Evolutionary conservation across 805 yeast species (phyloP), one percentile per base, ranked within the genome.

Genomic region (Yarrowia divulgata): DNA sequence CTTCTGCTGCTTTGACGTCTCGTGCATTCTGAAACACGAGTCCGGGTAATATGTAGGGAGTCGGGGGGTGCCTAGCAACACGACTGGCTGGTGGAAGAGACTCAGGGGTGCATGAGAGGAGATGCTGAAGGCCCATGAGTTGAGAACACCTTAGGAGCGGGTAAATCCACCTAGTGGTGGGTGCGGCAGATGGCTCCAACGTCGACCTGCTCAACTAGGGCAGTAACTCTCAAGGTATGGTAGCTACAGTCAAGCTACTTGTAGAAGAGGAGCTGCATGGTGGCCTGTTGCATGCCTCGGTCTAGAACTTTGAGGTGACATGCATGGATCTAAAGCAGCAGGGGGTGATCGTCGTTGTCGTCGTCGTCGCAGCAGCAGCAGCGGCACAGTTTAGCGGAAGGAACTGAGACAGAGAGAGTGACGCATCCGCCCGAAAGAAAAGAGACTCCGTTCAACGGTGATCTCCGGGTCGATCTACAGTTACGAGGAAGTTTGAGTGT

Each of bases 1-100:
- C 43, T 14, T n/a, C 29, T 23, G 29, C 29, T 5, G 43, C n/a
- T 40, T 8, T 14, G 14, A 8, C 13, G 43, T 40, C 18, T 14
- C 18, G 18, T 50, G 40, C 42, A 35, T 54, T 35, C 43, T 54
- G 58, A 54, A 54, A 54, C 58, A 54, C 43, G 58, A 54, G 58
- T 54, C 58, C 58, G 58, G 58, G 58, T 54, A 54, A 35, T 37
- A 54, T 54, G 58, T 54, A 54, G 58, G 58, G 58, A 2, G 39
- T 10, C 8, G 23, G 39, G 16, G 29, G 55, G 16, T 10, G 16
- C 29, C 16, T 32, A 16, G 13, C 18, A 49, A 49, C 43, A 40
- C 43, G 43, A 40, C 16, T 14, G 43, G 29, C 29, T 23, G 29
- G 29, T 23, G 29, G 29, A 23, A 4, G 29, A 5, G 49, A 9